phyloP scores from a whole-genome alignment of 441 rosid species.

The Cnidoscolus chayamansa region DNA sequence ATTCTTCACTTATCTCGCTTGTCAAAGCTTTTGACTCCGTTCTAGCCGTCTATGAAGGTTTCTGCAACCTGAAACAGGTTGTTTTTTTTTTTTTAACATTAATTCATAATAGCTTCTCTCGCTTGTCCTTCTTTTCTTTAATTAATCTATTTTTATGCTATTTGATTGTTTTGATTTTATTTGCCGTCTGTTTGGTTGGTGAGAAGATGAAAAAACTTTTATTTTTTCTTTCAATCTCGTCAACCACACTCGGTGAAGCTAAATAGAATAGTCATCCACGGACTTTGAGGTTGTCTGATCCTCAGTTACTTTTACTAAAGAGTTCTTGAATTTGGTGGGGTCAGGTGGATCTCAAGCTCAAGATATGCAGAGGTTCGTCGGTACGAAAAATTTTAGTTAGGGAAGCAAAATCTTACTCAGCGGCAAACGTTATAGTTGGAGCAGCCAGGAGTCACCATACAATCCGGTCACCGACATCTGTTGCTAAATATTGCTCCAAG shows the following conservation, averaged over 20 bases:
- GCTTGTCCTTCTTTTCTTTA: background rate
- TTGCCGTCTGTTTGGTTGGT: slow-evolving; percentile 6
- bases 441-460: slow-evolving; percentile 44
- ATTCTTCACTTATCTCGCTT: slow-evolving; percentile 68
- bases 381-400: slow-evolving; percentile 56
- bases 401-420: slow-evolving; percentile 59
- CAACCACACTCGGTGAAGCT: background rate
- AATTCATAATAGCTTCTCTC: background rate
- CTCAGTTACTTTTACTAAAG: too few species aligned
- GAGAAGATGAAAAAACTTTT: slow-evolving; percentile 3
- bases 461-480: slow-evolving; percentile 58
- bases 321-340: slow-evolving; percentile 9
- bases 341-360: slow-evolving; percentile 91
- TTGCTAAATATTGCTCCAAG: slow-evolving; percentile 80
- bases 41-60: slow-evolving; percentile 82
- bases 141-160: background rate
- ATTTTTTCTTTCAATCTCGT: background rate
- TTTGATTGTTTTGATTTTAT: background rate
- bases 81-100: background rate
- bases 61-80: slow-evolving; percentile 96
- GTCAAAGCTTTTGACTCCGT: slow-evolving; percentile 74
- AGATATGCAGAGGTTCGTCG: slow-evolving; percentile 80
- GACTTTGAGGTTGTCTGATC: background rate
- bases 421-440: slow-evolving; percentile 66
- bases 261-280: background rate